phyloP scores from a whole-genome alignment of 2,329 filamentous ascomycete genomes.

The Cordyceps farinosa region DNA sequence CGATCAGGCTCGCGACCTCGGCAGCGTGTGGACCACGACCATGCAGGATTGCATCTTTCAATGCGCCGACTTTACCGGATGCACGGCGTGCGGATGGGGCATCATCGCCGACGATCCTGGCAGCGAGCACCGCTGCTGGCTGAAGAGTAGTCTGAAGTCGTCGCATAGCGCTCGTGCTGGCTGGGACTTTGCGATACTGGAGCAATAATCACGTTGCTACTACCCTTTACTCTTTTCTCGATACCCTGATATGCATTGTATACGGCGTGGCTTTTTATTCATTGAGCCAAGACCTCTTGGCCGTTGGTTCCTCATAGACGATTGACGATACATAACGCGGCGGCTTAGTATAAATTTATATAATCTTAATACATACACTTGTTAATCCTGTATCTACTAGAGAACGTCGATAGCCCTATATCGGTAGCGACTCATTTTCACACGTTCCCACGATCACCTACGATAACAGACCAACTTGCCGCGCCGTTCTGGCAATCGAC shows the following conservation, averaged over 20 bases:
- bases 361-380: neutral
- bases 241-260: neutral
- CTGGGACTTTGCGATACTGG: conserved; percentile 44
- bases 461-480: neutral
- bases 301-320: neutral
- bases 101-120: conserved; percentile 38
- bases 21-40: conserved; percentile 34
- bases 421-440: no score
- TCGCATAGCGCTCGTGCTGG: conserved; percentile 31
- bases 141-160: conserved; percentile 38
- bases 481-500: neutral
- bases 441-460: no score
- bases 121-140: conserved; percentile 40
- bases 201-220: conserved; percentile 4
- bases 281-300: neutral
- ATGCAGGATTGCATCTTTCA: conserved; percentile 44
- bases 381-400: neutral
- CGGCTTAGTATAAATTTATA: neutral
- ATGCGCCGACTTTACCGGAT: conserved; percentile 38
- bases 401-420: neutral
- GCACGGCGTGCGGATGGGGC: conserved; percentile 45
- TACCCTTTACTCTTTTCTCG: neutral
- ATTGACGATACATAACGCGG: neutral
- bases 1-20: conserved; percentile 33
- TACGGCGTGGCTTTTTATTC: neutral